phyloP scores from a whole-genome alignment of 179 eudicot genomes.

The Heliamphora pulchella region DNA sequence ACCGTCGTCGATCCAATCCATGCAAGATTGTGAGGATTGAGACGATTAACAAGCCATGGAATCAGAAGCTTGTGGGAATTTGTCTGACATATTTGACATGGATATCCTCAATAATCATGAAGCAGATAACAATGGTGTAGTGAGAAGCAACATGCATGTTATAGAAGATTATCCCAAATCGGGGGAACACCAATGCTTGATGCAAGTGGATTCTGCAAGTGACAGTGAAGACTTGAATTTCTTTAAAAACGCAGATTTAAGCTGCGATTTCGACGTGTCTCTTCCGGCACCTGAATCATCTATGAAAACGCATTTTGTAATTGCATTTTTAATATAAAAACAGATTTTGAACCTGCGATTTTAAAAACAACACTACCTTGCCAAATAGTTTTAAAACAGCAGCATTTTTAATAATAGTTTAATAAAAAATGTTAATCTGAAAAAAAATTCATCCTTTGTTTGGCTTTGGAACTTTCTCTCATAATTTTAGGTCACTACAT shows the following conservation, averaged over 20 bases:
- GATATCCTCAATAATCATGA: constrained; percentile 28
- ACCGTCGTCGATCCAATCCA: constrained; percentile 23
- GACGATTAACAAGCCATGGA: constrained; percentile 92
- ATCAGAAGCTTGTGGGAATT: constrained; percentile 73
- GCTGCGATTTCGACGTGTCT: too few species aligned
- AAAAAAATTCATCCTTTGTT: neutral
- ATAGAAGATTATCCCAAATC: constrained; percentile 45
- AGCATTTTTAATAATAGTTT: too few species aligned
- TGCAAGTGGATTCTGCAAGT: constrained; percentile 64
- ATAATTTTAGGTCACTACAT: neutral
- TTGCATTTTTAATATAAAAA: too few species aligned
- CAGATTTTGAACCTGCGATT: too few species aligned
- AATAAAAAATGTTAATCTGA: too few species aligned
- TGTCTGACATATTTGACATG: constrained; percentile 52
- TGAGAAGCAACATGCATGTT: constrained; percentile 26
- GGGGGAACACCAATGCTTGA: constrained; percentile 29
- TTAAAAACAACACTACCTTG: too few species aligned
- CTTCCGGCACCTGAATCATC: too few species aligned
- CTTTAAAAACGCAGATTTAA: too few species aligned
- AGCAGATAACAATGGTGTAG: constrained; percentile 22
- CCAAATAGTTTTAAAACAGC: too few species aligned
- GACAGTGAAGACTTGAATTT: constrained; percentile 45
- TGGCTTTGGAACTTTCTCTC: neutral
- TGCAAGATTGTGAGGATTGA: constrained; percentile 83
- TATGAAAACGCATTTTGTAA: too few species aligned